Conservation (phyloP, 1,139 yeast genomes). For the Hyphopichia burtonii region DNA sequence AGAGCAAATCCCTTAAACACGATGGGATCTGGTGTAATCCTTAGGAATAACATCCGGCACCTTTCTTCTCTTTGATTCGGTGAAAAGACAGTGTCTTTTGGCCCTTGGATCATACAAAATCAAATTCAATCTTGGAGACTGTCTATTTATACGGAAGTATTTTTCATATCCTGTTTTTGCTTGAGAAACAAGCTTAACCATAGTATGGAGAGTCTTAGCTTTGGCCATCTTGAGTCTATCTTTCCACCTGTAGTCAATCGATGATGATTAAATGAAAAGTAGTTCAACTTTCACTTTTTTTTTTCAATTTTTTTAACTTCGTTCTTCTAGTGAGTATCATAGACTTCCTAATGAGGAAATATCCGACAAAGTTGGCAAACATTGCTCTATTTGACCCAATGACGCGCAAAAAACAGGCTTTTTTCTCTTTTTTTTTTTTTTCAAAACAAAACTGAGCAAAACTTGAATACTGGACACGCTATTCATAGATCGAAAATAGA, state of each 20-base stretch:
- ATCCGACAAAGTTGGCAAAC: neutral
- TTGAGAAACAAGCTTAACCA: slow-evolving; percentile 65
- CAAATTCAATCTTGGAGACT: slow-evolving; percentile 74
- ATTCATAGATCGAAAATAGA: slow-evolving; percentile 2
- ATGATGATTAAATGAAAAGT: too few relatives aligned
- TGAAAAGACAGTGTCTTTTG: slow-evolving; percentile 77
- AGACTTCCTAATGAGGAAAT: slow-evolving; percentile 18
- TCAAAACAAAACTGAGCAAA: neutral
- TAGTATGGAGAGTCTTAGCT: slow-evolving; percentile 44
- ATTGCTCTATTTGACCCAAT: neutral
- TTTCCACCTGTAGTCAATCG: too few relatives aligned
- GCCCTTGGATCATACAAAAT: slow-evolving; percentile 84
- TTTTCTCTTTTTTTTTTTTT: neutral
- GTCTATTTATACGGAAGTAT: slow-evolving; percentile 79
- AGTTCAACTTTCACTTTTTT: neutral
- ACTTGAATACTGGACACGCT: slow-evolving; percentile 7
- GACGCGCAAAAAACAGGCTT: neutral
- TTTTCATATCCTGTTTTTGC: slow-evolving; percentile 87
- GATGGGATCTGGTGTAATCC: slow-evolving; percentile 58
- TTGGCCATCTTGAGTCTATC: slow-evolving; percentile 36
- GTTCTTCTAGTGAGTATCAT: neutral
- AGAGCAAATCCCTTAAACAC: slow-evolving; percentile 6
- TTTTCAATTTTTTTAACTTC: neutral
- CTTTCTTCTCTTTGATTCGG: slow-evolving; percentile 81
- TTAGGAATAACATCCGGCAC: slow-evolving; percentile 63